A percentile compares a stretch with the other conserved stretches of the same genome.
Conservation (phyloP, 768 basidiomycete genomes). For the Leccinum boreale region DNA sequence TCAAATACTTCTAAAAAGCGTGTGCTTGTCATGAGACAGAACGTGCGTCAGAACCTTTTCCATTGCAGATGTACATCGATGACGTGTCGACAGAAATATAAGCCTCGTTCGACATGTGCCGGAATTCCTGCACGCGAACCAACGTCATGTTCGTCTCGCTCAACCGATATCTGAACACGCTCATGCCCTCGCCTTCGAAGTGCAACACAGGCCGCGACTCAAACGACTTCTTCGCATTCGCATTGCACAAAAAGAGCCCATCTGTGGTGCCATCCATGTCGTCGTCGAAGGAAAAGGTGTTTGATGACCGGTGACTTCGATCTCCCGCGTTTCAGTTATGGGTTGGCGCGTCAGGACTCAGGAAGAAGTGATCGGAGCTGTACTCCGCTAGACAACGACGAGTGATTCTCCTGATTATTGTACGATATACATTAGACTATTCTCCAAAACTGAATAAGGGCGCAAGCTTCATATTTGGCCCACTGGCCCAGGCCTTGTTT, state of each 20-base stretch:
- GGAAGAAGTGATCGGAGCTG: constrained; percentile 62
- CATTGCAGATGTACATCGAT: background rate
- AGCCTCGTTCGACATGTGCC: constrained; percentile 62
- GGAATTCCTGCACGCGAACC: constrained; percentile 83
- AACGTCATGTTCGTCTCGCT: constrained; percentile 84
- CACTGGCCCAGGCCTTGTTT: too few relatives aligned
- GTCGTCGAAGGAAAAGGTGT: constrained; percentile 58
- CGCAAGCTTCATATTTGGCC: too few relatives aligned
- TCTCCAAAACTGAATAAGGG: too few relatives aligned
- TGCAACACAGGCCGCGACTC: constrained; percentile 39
- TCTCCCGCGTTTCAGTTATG: constrained; percentile 75
- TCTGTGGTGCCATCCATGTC: constrained; percentile 73
- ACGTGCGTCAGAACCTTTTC: constrained; percentile 39
- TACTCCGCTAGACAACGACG: background rate
- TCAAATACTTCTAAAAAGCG: constrained; percentile 70
- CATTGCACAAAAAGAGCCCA: constrained; percentile 68
- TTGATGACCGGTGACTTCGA: constrained; percentile 75
- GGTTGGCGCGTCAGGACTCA: constrained; percentile 61
- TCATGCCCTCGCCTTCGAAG: constrained; percentile 70
- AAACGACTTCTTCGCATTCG: constrained; percentile 64
- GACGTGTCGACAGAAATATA: constrained; percentile 45
- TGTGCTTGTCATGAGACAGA: constrained; percentile 45
- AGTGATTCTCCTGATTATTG: too few relatives aligned
- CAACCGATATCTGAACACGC: constrained; percentile 84
- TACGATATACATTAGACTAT: too few relatives aligned